Conservation (phyloP, 352 stramenopile species). For the Globisporangium uncinulatum region DNA sequence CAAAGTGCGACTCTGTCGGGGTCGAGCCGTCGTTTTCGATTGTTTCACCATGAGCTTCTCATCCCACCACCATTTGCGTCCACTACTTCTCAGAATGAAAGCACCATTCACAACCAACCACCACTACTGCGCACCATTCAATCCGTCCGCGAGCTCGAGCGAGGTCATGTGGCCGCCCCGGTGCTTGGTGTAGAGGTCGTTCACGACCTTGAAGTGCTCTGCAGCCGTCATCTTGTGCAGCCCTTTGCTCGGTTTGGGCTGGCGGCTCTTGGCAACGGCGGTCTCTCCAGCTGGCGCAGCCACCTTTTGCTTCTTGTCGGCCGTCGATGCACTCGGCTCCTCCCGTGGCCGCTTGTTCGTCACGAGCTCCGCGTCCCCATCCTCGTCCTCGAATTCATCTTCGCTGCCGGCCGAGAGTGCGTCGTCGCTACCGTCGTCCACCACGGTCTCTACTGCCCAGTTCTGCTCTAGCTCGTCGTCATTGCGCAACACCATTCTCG, state of each 20-base stretch:
- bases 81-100: neutral
- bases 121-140: conserved; percentile 40
- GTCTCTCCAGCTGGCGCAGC: neutral
- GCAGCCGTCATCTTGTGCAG: conserved; percentile 70
- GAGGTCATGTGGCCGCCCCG: conserved; percentile 74
- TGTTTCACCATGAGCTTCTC: neutral
- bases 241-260: conserved; percentile 46
- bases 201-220: conserved; percentile 82
- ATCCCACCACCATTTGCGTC: too few relatives aligned
- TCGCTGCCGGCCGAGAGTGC: conserved; percentile 65
- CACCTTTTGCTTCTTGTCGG: conserved; percentile 57
- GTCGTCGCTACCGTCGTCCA: conserved; percentile 34
- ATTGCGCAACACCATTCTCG: conserved; percentile 23
- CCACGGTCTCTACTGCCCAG: conserved; percentile 38
- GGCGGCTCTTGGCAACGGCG: conserved; percentile 1
- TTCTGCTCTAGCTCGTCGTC: conserved; percentile 68
- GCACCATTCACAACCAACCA: neutral
- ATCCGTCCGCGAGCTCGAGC: conserved; percentile 71
- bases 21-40: neutral
- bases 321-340: conserved; percentile 12
- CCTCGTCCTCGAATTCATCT: conserved; percentile 79
- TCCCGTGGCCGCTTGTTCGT: conserved; percentile 37
- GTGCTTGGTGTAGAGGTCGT: conserved; percentile 71
- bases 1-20: conserved; percentile 66
- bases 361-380: conserved; percentile 39